Base-by-base conservation (phyloP, 2,329 filamentous ascomycete genomes). In the Aspergillus pseudoglaucus region DNA sequence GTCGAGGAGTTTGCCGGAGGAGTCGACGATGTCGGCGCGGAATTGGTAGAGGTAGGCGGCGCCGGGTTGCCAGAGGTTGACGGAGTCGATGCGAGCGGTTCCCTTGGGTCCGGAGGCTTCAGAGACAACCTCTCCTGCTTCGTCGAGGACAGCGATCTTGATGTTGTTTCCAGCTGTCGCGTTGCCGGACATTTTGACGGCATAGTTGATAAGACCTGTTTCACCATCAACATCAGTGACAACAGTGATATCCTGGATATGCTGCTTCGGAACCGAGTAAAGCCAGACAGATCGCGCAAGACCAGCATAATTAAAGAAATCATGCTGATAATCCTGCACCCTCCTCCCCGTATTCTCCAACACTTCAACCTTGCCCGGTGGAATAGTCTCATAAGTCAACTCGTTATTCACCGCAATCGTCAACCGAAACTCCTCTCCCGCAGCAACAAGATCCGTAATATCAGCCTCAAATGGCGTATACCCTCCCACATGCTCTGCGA, bases 281-380 rank as follows among this genome's bases (percentile, higher is more conserved):
- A 64, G 33, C 49, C 52, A 64, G 2, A 64, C 51, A 0, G 63
- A 66, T 1, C 63, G 57, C 1, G 58, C 53, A 15, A 65, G 51
- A 12, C 63, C 63, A 2, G 54, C 44, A 38, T 63, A 64, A 45
- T 66, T 66, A 45, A 57, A 63, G 38, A 65, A 66, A 45, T 64
- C 62, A 46, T 64, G 60, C 32, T 60, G 54, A 23, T 63, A 64
- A 7, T 45, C 43, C 47, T 65, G 58, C 14, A 51, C 50, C 10
- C 47, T 51, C 32, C 48, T 58, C 6, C 59, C 58, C 1, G 47
- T 48, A 9, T 10, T 37, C 32, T 54, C 41, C 0, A 52, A 25
- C 27, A 44, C 42, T n/a, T 30, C 9, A 12, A 58, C 46, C 32
- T 45, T 46, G 4, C 56, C 53, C 1, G 63, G 62, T 2, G 63